Evolutionary conservation across 805 yeast species (phyloP).

Genomic region (Soucietia sequanensis): DNA sequence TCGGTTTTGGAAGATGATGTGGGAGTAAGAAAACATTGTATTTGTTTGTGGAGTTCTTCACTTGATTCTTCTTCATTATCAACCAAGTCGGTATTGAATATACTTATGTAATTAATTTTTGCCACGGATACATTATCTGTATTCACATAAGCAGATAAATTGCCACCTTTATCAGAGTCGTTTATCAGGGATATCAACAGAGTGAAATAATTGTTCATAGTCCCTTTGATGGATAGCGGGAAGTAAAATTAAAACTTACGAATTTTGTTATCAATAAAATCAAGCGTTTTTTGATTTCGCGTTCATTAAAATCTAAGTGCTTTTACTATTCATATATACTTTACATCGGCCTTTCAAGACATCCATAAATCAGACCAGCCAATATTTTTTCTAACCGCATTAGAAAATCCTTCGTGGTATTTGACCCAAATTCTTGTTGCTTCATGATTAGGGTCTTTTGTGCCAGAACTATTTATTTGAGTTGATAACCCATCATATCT

Average conservation of each 20-base stretch:
- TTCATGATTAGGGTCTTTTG: conserved; percentile 30
- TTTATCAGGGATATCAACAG: conserved; percentile 29
- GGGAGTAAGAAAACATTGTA: conserved; percentile 27
- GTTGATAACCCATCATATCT: conserved; percentile 34
- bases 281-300: too few species aligned
- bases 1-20: conserved; percentile 6
- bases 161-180: conserved; percentile 9
- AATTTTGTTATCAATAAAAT: too few species aligned
- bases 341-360: too few species aligned
- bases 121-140: conserved; percentile 2
- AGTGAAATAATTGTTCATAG: conserved; percentile 28
- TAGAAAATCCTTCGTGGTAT: conserved; percentile 87
- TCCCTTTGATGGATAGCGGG: too few species aligned
- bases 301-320: too few species aligned
- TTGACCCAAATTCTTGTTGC: conserved; percentile 70
- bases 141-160: conserved; percentile 8
- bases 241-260: too few species aligned
- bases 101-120: conserved; percentile 18
- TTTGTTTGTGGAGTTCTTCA: conserved; percentile 30
- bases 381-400: conserved; percentile 83
- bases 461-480: conserved; percentile 17
- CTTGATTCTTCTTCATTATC: conserved; percentile 23
- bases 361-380: conserved; percentile 72
- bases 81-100: conserved; percentile 32
- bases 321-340: too few species aligned